phyloP scores from a whole-genome alignment of 2,329 filamentous ascomycete species.

The Trichoderma semiorbis region DNA sequence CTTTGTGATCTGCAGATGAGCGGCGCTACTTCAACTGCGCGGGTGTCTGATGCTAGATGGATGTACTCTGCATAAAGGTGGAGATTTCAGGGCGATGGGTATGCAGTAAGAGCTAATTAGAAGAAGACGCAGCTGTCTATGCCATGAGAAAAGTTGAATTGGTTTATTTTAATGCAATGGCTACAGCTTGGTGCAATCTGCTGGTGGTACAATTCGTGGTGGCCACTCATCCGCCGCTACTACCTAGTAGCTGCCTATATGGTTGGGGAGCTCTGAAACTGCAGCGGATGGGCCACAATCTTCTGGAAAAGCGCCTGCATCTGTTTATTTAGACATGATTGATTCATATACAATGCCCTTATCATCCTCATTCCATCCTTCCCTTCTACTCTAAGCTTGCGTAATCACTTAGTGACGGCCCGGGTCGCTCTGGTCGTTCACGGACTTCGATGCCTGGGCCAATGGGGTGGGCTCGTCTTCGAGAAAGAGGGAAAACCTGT shows the following conservation, averaged over 20 bases:
- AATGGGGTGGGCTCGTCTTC: conserved; percentile 63
- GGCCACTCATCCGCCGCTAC: background rate
- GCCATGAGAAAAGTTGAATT: background rate
- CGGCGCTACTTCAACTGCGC: background rate
- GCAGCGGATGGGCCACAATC: background rate
- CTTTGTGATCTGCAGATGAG: background rate
- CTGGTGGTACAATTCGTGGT: background rate
- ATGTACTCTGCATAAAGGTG: background rate
- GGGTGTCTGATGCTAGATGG: background rate
- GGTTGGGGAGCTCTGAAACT: background rate
- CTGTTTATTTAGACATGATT: conserved; percentile 1
- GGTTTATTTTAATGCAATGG: background rate
- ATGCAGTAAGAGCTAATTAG: background rate
- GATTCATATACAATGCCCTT: background rate
- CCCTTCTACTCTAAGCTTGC: conserved; percentile 61
- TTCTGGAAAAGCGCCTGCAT: background rate
- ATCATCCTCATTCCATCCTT: background rate
- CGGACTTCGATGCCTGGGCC: conserved; percentile 81
- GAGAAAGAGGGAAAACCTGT: conserved; percentile 55
- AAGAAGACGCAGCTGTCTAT: background rate
- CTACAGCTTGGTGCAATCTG: background rate
- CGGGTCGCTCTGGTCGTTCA: conserved; percentile 58
- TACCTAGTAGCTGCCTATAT: background rate
- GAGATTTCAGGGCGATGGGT: background rate
- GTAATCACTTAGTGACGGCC: conserved; percentile 60